Evolutionary conservation across 2,329 filamentous ascomycete genomes (phyloP).

Genomic region (Penicillium sp.): DNA sequence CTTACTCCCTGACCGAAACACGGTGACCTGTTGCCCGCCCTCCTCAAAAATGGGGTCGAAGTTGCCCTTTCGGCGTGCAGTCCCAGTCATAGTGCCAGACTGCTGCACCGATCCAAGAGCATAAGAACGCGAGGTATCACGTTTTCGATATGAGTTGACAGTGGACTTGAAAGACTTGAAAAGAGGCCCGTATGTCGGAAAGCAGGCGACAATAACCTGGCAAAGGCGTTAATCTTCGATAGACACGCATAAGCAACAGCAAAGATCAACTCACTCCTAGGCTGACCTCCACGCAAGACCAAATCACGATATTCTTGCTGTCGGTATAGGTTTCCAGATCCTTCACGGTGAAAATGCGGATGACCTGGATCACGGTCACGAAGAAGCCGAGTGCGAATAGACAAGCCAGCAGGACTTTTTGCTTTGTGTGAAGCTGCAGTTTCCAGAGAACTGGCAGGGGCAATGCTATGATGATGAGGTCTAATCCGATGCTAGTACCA

Average conservation of each 20-base stretch:
- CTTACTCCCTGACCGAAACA: neutral
- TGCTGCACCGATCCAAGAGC: constrained; percentile 1
- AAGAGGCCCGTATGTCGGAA: constrained; percentile 48
- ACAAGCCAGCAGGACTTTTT: constrained; percentile 39
- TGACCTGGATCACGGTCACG: constrained; percentile 52
- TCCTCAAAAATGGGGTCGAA: neutral
- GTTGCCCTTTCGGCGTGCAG: neutral
- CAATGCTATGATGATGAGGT: constrained; percentile 26
- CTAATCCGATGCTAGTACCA: constrained; percentile 26
- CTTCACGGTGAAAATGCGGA: constrained; percentile 53
- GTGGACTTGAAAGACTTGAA: constrained; percentile 28
- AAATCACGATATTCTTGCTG: constrained; percentile 44
- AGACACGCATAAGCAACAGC: too few species aligned
- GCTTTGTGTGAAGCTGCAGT: constrained; percentile 15
- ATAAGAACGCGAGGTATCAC: neutral
- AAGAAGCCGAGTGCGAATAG: constrained; percentile 54
- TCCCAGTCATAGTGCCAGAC: neutral
- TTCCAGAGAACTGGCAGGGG: constrained; percentile 26
- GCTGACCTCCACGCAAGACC: constrained; percentile 50
- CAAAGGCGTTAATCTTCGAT: neutral
- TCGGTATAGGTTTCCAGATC: constrained; percentile 48
- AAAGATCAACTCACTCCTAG: constrained; percentile 34
- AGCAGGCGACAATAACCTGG: constrained; percentile 41
- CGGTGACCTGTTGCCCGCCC: neutral
- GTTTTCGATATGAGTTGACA: constrained; percentile 18